Evolutionary conservation across 2,329 filamentous ascomycete genomes (phyloP), one percentile per base, ranked within the genome.

Genomic region (Phialemoniopsis sp.): DNA sequence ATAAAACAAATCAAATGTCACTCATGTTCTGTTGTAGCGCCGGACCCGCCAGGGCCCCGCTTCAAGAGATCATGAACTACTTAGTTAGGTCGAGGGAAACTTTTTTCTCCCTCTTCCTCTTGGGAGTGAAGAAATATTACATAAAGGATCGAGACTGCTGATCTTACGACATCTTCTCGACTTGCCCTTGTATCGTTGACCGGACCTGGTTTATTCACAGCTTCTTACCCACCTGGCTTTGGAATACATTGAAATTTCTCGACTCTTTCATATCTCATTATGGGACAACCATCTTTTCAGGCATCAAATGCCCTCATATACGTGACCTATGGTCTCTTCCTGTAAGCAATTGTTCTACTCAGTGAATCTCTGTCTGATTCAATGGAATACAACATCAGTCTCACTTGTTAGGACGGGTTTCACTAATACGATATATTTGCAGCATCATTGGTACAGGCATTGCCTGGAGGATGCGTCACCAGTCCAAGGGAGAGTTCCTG

Each of bases 291-390:
- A 42, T 90, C 87, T 2, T 79, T 71, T 40, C 67, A 76, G 73
- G 86, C 86, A 57, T 90, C 87, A 26, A 89, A 91, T 69, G 86
- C 86, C 70, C 72, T 91, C 58, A 84, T 93, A 58, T 91, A 90
- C 58, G 67, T 88, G 38, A 88, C 85, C 36, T 90, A 89, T 67
- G 84, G 76, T 47, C 69, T 73, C 36, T 93, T 93, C 59, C 67
- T 93, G 87, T 91, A 68, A 51, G 48, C 16, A 39, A 16, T 13
- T 30, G 31, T 21, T 29, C 7, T 28, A 9, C 32, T 31, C 33
- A 8, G 8, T 18, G 32, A 31, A 5, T 19, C 13, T 37, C 8
- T 31, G 38, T n/a, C 31, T 18, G 19, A 14, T 13, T 4, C 9
- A 15, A n/a, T 13, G n/a, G 2, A n/a, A 9, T 30, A n/a, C n/a